Conservation (phyloP, 306 rosid species). For the Ammopiptanthus mongolicus region DNA sequence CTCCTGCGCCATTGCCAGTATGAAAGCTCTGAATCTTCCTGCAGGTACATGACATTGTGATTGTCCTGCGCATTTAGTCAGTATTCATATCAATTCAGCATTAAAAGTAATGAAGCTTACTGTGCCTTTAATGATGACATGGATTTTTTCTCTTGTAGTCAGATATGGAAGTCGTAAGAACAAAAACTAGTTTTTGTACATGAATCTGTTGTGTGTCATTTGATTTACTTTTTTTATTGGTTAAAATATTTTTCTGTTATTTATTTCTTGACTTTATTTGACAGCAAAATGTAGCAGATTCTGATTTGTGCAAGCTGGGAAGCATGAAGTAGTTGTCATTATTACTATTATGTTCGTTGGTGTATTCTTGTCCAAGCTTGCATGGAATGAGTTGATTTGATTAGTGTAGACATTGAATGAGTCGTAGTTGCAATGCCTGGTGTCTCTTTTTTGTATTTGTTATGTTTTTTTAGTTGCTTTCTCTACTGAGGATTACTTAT, state of each 20-base stretch:
- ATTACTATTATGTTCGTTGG: not conserved
- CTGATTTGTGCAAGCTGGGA: not conserved
- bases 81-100: conserved; percentile 1
- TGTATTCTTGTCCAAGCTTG: not conserved
- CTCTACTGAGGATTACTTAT: not conserved
- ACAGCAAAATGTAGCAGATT: not conserved
- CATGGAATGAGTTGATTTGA: conserved; percentile 5
- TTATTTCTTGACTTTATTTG: not conserved
- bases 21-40: conserved; percentile 98
- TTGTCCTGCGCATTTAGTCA: conserved; percentile 15
- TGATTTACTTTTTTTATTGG: not conserved
- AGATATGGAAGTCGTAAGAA: not conserved
- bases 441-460: not conserved
- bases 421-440: not conserved
- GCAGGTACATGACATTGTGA: conserved; percentile 58
- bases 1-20: conserved; percentile 80
- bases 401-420: not conserved
- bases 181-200: not conserved
- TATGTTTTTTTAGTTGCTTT: not conserved
- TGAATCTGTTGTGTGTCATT: not conserved
- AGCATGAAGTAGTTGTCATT: not conserved
- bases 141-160: not conserved
- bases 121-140: not conserved
- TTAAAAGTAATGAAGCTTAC: not conserved
- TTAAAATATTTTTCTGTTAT: not conserved